phyloP scores from a whole-genome alignment of 208 protist species.

The Acanthamoeba healyi region DNA sequence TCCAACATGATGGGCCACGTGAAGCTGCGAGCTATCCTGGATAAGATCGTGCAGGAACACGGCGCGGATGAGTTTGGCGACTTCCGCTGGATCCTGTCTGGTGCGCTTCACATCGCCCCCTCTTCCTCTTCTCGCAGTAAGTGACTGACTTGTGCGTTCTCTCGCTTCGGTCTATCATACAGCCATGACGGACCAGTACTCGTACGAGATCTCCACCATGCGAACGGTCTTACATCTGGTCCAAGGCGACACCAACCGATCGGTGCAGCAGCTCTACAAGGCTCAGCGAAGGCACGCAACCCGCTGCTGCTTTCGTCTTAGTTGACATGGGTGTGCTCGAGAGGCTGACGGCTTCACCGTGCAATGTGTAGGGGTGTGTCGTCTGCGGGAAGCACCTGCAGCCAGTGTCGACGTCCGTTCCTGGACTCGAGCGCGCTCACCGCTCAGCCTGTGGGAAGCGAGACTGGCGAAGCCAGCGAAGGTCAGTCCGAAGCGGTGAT shows the following conservation, averaged over 20 bases:
- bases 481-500: background rate
- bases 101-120: background rate
- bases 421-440: conserved; percentile 7
- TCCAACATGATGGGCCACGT: conserved; percentile 70
- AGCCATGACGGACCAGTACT: conserved; percentile 67
- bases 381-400: background rate
- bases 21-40: conserved; percentile 49
- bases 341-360: no score
- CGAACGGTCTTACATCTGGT: conserved; percentile 45
- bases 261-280: conserved; percentile 41
- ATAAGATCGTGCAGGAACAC: conserved; percentile 69
- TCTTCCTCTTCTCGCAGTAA: background rate
- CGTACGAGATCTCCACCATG: conserved; percentile 47
- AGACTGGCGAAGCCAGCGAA: background rate
- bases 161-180: no score
- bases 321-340: no score
- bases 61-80: conserved; percentile 72
- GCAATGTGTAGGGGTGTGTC: background rate
- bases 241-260: conserved; percentile 10
- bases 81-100: conserved; percentile 66
- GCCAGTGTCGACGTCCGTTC: conserved; percentile 34
- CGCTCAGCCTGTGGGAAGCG: background rate
- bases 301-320: no score
- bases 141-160: no score
- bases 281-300: background rate